A percentile compares a stretch with the other conserved stretches of the same genome.
Evolutionary conservation across 148 eudicot species (phyloP).

Genomic region (Limonium bicolor): DNA sequence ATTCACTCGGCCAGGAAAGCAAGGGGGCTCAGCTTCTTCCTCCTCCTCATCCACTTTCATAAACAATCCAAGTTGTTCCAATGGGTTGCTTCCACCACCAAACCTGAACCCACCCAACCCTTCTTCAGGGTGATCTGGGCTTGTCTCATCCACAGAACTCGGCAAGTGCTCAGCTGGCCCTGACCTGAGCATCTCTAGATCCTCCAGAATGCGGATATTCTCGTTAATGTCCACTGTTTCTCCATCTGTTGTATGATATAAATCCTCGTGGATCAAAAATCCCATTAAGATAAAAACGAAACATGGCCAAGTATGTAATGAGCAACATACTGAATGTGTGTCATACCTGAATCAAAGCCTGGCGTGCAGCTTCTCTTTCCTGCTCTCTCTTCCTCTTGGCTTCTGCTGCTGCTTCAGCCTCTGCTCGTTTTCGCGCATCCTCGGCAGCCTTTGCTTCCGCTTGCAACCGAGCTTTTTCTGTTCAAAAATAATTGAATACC

Average conservation of each 20-base stretch:
- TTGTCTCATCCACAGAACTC: conserved; percentile 41
- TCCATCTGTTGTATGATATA: no score
- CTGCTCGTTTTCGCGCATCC: conserved; percentile 51
- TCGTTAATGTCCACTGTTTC: conserved; percentile 68
- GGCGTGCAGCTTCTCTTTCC: conserved; percentile 72
- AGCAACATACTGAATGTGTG: not conserved
- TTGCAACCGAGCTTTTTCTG: conserved; percentile 67
- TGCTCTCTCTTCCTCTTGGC: conserved; percentile 44
- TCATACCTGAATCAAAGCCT: conserved; percentile 46
- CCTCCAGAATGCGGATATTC: conserved; percentile 41
- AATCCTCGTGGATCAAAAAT: no score
- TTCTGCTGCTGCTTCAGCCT: conserved; percentile 59
- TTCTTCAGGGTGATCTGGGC: conserved; percentile 42
- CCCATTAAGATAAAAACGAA: not conserved
- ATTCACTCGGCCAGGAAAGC: not conserved
- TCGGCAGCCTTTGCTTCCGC: conserved; percentile 83
- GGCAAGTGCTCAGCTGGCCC: conserved; percentile 28
- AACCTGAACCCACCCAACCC: conserved; percentile 50
- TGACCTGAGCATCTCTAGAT: conserved; percentile 44
- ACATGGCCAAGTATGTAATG: not conserved
- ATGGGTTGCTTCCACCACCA: conserved; percentile 37
- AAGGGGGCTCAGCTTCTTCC: conserved; percentile 35
- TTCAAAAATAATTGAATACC: not conserved
- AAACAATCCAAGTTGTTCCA: conserved; percentile 68
- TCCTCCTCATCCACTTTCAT: conserved; percentile 68